Conservation (phyloP, 495 filamentous ascomycete species). For the Glarea lozoyensis region DNA sequence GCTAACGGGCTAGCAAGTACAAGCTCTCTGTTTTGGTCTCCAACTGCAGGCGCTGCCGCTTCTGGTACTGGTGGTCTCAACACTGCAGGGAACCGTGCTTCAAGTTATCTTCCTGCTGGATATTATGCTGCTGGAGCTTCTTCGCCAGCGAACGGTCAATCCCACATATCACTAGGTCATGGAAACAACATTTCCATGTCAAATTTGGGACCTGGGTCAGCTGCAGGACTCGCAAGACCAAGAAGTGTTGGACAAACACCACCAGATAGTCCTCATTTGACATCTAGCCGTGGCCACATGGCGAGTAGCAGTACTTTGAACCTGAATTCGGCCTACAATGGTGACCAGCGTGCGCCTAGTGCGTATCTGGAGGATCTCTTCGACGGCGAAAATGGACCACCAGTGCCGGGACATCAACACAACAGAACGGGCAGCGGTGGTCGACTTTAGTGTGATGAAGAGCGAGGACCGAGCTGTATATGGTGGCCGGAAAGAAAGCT, state of each 20-base stretch:
- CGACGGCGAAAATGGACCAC: conserved; percentile 35
- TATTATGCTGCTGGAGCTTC: conserved; percentile 73
- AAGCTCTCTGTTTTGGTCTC: conserved; percentile 82
- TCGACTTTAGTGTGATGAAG: too few species aligned
- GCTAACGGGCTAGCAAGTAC: conserved; percentile 29
- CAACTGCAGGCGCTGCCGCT: conserved; percentile 63
- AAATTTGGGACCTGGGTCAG: conserved; percentile 44
- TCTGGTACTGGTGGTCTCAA: conserved; percentile 30
- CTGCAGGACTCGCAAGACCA: conserved; percentile 37
- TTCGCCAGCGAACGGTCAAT: conserved; percentile 36
- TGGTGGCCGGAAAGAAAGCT: too few species aligned
- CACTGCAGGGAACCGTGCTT: conserved; percentile 43
- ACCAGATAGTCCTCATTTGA: conserved; percentile 55
- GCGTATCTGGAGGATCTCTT: conserved; percentile 91
- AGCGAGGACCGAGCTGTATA: too few species aligned
- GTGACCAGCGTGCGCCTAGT: conserved; percentile 67
- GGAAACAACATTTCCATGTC: conserved; percentile 43
- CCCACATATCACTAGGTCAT: conserved; percentile 36
- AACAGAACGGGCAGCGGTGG: background rate
- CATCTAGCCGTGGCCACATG: conserved; percentile 25
- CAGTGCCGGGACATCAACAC: conserved; percentile 9
- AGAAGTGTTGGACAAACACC: conserved; percentile 45
- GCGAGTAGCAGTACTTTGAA: conserved; percentile 65
- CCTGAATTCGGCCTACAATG: conserved; percentile 30
- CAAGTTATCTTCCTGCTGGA: conserved; percentile 77